A percentile compares a stretch with the other conserved stretches of the same genome.
phyloP scores from a whole-genome alignment of 2,329 filamentous ascomycete species.

The Fusarium acutatum region DNA sequence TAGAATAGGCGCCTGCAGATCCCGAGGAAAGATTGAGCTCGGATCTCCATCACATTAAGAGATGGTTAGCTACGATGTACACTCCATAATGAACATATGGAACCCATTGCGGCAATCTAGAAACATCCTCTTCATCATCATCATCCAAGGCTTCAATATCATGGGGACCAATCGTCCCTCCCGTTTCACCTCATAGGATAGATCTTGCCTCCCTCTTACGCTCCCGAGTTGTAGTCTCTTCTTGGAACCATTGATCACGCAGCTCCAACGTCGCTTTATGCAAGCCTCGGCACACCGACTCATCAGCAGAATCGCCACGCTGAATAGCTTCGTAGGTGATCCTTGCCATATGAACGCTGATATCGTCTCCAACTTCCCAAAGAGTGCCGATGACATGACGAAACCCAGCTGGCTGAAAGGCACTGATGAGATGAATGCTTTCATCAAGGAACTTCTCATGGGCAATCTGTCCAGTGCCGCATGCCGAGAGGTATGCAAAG shows the following conservation, averaged over 20 bases:
- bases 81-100: background rate
- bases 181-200: too few species aligned
- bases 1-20: background rate
- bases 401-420: background rate
- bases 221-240: fast-evolving
- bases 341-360: background rate
- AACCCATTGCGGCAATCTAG: background rate
- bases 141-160: background rate
- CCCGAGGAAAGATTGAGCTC: background rate
- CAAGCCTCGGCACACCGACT: background rate
- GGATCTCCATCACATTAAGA: background rate
- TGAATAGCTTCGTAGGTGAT: background rate
- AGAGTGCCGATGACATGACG: background rate
- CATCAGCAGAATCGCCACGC: background rate
- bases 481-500: background rate
- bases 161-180: background rate
- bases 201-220: background rate
- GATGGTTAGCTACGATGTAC: background rate
- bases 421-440: background rate
- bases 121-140: background rate
- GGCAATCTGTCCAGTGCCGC: background rate
- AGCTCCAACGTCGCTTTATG: background rate
- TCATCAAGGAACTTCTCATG: background rate
- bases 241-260: background rate
- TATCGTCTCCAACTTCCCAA: background rate